Evolutionary conservation across 805 yeast genomes (phyloP).

Genomic region (Zygosaccharomyces gambellarensis): DNA sequence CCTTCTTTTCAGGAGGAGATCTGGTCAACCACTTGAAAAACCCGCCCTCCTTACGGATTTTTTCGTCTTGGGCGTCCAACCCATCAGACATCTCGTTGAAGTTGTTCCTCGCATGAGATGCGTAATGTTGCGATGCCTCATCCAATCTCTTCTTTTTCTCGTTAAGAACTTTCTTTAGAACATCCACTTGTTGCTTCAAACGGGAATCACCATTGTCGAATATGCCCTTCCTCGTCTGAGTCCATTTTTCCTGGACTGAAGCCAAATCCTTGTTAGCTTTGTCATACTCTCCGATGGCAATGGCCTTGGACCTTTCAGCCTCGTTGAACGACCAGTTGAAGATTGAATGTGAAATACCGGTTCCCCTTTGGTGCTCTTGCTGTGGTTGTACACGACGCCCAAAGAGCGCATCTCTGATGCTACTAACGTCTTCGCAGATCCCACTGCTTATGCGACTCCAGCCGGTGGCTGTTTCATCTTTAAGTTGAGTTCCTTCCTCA

Average conservation of each 20-base stretch:
- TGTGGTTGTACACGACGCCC: constrained; percentile 5
- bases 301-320: constrained; percentile 29
- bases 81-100: constrained; percentile 28
- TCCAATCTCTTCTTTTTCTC: constrained; percentile 19
- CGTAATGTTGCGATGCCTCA: constrained; percentile 21
- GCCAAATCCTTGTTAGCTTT: constrained; percentile 26
- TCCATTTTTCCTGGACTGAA: constrained; percentile 16
- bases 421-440: constrained; percentile 11
- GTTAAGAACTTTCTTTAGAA: constrained; percentile 15
- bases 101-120: constrained; percentile 19
- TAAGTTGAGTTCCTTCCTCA: constrained; percentile 6
- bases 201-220: constrained; percentile 19
- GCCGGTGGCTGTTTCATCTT: constrained; percentile 9
- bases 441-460: constrained; percentile 16
- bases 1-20: constrained; percentile 12
- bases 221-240: constrained; percentile 16
- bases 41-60: constrained; percentile 22
- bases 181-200: constrained; percentile 17
- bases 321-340: constrained; percentile 30
- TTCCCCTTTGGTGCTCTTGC: constrained; percentile 11
- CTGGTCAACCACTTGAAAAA: constrained; percentile 24
- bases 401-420: constrained; percentile 16
- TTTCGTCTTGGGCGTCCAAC: constrained; percentile 22
- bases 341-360: constrained; percentile 23
- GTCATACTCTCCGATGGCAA: constrained; percentile 30